Evolutionary conservation across 345 rosid genomes (phyloP), one percentile per base, ranked within the genome.

Genomic region (Salix dunnii): DNA sequence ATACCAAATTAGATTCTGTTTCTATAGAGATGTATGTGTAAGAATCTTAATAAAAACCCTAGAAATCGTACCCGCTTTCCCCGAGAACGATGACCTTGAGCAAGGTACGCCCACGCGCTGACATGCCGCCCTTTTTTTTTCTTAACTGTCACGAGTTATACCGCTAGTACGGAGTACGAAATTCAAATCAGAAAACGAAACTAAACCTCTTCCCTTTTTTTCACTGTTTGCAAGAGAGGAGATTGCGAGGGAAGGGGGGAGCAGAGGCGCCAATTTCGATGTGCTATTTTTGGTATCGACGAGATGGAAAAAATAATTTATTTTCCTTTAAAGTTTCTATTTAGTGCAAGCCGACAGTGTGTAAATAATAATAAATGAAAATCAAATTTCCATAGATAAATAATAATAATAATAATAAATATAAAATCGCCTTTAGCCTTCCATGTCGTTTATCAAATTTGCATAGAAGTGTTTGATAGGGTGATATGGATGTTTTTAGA

Each of bases 41-140:
- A 16, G 55, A 25, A 30, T 16, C 62, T 9, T 30, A 18, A n/a
- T 36, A 42, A 55, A 67, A 72, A 76, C 80, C 80, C 80, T 71
- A 77, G 46, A 30, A 60, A 69, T 23, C 74, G 80, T 83, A 95
- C 99, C 99, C 99, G 77, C 99, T 95, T 81, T 95, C 98, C 74
- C 99, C 99, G 79, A 95, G 99, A 73, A 93, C 98, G 81, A 95
- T 95, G 88, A 95, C 97, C 87, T 95, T 95, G 81, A 95, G 96
- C 94, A 95, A 86, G 68, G 98, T 93, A 76, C 99, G 96, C 78
- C 98, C 85, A 46, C 98, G 92, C 76, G 81, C 76, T 73, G 93
- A 87, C 99, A 95, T 92, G 85, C 85, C 81, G 81, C 28, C 53
- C 31, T 16, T 40, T 1, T 40, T 1, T 18, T 33, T 67, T 21